Conservation (phyloP, 2,329 filamentous ascomycete genomes). For the Cladosporium sp. region DNA sequence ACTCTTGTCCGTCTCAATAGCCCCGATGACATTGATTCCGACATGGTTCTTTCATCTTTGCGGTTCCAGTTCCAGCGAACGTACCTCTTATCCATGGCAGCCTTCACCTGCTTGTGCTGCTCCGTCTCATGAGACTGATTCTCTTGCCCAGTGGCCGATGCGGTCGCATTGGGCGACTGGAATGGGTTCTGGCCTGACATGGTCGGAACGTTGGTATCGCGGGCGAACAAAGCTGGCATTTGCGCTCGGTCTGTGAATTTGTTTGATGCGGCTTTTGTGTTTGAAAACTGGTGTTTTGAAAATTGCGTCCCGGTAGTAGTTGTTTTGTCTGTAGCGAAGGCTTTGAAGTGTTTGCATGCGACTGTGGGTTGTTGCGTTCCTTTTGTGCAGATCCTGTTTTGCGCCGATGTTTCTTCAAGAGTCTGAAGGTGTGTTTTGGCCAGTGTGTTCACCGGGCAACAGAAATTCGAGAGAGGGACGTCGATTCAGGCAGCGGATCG, state of each 20-base stretch:
- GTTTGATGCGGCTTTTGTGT: background rate
- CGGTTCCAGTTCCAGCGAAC: background rate
- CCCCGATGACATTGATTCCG: background rate
- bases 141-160: slow-evolving; percentile 15
- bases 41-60: background rate
- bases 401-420: background rate
- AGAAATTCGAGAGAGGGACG: background rate
- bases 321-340: background rate
- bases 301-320: too few species aligned
- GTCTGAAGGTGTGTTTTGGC: background rate
- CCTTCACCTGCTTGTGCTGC: slow-evolving; percentile 9
- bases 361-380: background rate
- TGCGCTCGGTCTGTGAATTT: background rate
- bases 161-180: slow-evolving; percentile 8
- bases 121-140: slow-evolving; percentile 19
- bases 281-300: background rate
- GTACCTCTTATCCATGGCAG: slow-evolving; percentile 11
- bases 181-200: slow-evolving; percentile 13
- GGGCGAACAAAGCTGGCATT: slow-evolving; percentile 22
- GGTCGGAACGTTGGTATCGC: slow-evolving; percentile 24
- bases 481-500: too few species aligned
- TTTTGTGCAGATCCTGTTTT: background rate
- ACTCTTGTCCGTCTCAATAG: background rate
- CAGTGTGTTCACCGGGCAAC: background rate
- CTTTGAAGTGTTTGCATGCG: background rate